These are phyloP conservation scores for Grifola frondosa DNA, from an alignment of 1,284 basidiomycete species.

Conservation along the genomic window DNA sequence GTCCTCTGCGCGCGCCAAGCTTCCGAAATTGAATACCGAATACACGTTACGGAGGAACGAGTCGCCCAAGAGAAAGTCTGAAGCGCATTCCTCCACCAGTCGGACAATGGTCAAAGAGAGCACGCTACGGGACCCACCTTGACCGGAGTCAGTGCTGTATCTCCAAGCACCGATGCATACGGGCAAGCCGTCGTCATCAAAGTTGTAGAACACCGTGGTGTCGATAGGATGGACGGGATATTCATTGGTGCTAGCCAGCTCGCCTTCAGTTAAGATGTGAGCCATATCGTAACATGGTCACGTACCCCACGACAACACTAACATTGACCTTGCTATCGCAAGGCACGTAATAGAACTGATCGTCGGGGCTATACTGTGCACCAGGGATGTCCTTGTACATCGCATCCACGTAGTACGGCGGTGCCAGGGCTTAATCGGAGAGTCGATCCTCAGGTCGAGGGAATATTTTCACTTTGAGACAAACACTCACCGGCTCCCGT, in stretches of 20 bases:
- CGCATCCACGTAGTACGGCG: neutral
- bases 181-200: neutral
- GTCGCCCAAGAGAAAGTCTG: slow-evolving; percentile 14
- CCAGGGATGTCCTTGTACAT: slow-evolving; percentile 3
- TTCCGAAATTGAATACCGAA: slow-evolving; percentile 13
- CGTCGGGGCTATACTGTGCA: neutral
- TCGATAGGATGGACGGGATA: slow-evolving; percentile 15
- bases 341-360: neutral
- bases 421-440: neutral
- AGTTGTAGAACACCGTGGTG: slow-evolving; percentile 1
- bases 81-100: no score
- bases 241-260: neutral
- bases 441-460: neutral
- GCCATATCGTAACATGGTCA: no score
- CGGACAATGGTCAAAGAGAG: no score
- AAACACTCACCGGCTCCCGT: neutral
- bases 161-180: neutral
- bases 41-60: slow-evolving; percentile 14
- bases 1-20: slow-evolving; percentile 2
- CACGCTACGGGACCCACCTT: no score
- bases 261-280: no score
- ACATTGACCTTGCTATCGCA: slow-evolving; percentile 5
- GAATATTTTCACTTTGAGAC: neutral
- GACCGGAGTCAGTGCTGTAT: no score
- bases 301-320: slow-evolving; percentile 1